These are phyloP conservation scores for Daucus carota DNA, from an alignment of 129 eudicot species.

Conservation along the genomic window DNA sequence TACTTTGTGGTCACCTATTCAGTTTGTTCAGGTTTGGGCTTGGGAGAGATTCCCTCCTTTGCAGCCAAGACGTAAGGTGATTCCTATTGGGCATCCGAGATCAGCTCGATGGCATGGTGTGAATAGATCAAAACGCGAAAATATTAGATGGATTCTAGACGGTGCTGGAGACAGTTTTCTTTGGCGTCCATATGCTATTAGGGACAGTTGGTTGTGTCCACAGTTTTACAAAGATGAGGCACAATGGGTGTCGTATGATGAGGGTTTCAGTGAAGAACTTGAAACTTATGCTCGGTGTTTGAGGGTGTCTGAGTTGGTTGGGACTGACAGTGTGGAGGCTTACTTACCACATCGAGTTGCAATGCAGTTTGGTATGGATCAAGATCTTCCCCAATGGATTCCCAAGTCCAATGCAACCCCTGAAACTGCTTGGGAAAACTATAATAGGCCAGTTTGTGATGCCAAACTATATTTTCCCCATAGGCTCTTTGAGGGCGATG, in stretches of 20 bases:
- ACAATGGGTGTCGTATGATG: slow-evolving; percentile 8
- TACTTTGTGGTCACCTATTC: slow-evolving; percentile 27
- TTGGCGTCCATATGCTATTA: slow-evolving; percentile 22
- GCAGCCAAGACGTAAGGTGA: slow-evolving; percentile 15
- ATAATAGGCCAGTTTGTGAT: slow-evolving; percentile 21
- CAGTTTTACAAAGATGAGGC: slow-evolving; percentile 19
- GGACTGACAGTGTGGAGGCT: slow-evolving; percentile 31
- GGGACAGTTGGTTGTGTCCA: slow-evolving; percentile 14
- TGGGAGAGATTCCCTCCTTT: slow-evolving; percentile 36
- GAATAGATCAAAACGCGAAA: slow-evolving; percentile 3
- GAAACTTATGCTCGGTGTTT: slow-evolving; percentile 26
- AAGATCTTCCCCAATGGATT: slow-evolving; percentile 42
- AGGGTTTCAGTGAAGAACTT: slow-evolving; percentile 19
- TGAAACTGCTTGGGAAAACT: slow-evolving; percentile 31
- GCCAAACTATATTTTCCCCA: background rate
- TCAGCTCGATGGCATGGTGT: slow-evolving; percentile 23
- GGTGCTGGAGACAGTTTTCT: slow-evolving; percentile 21
- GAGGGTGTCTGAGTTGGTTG: slow-evolving; percentile 40
- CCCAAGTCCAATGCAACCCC: background rate
- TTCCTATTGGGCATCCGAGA: slow-evolving; percentile 13
- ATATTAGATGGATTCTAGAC: slow-evolving; percentile 20
- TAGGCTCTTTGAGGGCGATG: slow-evolving; percentile 23
- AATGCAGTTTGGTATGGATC: slow-evolving; percentile 64
- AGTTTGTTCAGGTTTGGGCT: slow-evolving; percentile 36
- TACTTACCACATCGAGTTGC: slow-evolving; percentile 63